Evolutionary conservation across 805 yeast genomes (phyloP), one percentile per base, ranked within the genome.

Genomic region (Saccharomycopsis selenospora): DNA sequence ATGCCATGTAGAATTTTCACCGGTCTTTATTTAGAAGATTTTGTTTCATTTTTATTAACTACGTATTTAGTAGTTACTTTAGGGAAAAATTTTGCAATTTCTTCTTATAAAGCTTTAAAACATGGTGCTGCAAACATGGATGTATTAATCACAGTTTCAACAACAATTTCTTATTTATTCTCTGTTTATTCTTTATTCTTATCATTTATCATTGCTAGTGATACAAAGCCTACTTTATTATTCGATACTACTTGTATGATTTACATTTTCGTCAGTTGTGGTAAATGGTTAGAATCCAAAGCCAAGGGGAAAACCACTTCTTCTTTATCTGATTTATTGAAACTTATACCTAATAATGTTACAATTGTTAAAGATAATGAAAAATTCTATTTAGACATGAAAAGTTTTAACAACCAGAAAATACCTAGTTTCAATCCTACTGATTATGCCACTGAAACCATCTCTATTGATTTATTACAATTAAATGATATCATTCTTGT

Each of bases 291-390:
- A 20, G 99, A 93, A 61, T 86, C 85, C 64, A 79, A 76, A 55
- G 98, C 99, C 2, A 88, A 93, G 60, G 95, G 98, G 3, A 87
- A 85, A 51, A 93, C 98, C 0, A 86, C 97, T 0, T 76, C 86
- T 2, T 95, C 98, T 0, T 71, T 93, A 36, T 83, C 96, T 0
- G 79, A 80, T 55, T 71, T 93, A 40, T 72, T 95, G 41, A 80
- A 90, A 2, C 67, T 93, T 48, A 76, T 95, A 0, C 97, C 99
- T 1, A 73, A 86, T 1, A 70, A 73, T 2, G 90, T 97, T 56
- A 66, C 73, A 0, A 79, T 90, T 23, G 67, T 85, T 6, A 74
- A 72, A 30, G 73, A 77, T 22, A 61, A 56, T 26, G 48, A 54
- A 24, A 2, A 45, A 50, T 43, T 44, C 49, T 25, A 47, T 38